These are phyloP conservation scores for Gillenia trifoliata DNA, from an alignment of 306 rosid genomes.

Conservation along the genomic window DNA sequence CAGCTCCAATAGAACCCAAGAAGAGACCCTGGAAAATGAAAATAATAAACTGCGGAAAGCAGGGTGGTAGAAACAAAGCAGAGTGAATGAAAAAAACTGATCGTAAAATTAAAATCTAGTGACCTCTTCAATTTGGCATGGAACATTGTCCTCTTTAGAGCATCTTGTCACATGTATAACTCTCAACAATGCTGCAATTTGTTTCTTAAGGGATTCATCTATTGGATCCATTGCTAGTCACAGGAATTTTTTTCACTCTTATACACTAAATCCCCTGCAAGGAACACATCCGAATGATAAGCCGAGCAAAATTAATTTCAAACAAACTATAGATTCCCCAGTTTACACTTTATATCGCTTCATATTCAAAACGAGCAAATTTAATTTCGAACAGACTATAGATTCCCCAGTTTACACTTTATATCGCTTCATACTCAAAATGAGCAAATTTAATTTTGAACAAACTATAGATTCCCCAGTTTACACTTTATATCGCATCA, in stretches of 20 bases:
- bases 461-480: too few species aligned
- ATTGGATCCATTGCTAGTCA: constrained; percentile 25
- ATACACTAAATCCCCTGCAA: not conserved
- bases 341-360: not conserved
- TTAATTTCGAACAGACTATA: too few species aligned
- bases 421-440: not conserved
- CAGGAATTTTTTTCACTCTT: constrained; percentile 13
- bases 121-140: constrained; percentile 71
- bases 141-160: constrained; percentile 41
- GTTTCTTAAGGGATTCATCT: constrained; percentile 37
- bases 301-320: not conserved
- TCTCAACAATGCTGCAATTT: constrained; percentile 27
- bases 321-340: not conserved
- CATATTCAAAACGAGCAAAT: not conserved
- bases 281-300: not conserved
- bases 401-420: not conserved
- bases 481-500: too few species aligned
- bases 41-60: not conserved
- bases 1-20: constrained; percentile 77
- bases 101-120: not conserved
- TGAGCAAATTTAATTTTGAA: too few species aligned
- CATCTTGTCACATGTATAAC: constrained; percentile 16
- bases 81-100: not conserved
- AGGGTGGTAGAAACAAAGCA: not conserved
- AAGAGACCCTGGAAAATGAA: constrained; percentile 56